Evolutionary conservation across 192 early-diverging fungal species (phyloP).

Genomic region (Umbelopsis isabellina): DNA sequence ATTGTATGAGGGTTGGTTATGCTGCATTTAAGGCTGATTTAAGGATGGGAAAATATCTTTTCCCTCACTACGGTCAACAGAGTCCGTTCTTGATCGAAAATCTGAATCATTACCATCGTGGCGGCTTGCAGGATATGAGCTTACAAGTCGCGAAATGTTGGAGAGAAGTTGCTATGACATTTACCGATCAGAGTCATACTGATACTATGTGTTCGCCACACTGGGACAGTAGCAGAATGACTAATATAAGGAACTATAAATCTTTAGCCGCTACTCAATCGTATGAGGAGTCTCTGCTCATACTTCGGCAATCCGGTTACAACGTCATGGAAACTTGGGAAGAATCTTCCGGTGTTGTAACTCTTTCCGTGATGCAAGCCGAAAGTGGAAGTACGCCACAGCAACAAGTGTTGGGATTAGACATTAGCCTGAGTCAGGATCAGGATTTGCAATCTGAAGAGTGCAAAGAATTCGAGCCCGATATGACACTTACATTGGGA

Average conservation of each 20-base stretch:
- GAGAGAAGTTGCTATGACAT: neutral
- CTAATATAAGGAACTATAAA: neutral
- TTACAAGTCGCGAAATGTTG: slow-evolving; percentile 62
- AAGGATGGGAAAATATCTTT: slow-evolving; percentile 57
- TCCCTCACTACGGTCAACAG: slow-evolving; percentile 59
- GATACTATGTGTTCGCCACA: neutral
- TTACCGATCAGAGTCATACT: neutral
- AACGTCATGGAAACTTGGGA: too few relatives aligned
- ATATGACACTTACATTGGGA: slow-evolving; percentile 48
- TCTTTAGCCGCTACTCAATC: too few relatives aligned
- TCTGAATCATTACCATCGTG: slow-evolving; percentile 69
- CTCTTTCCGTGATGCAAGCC: too few relatives aligned
- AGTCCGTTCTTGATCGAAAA: slow-evolving; percentile 80
- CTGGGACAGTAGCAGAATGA: neutral
- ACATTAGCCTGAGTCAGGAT: neutral
- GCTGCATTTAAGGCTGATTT: slow-evolving; percentile 60
- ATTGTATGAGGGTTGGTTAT: slow-evolving; percentile 66
- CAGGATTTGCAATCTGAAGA: neutral
- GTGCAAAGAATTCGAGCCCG: neutral
- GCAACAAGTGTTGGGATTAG: neutral
- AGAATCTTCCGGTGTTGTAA: too few relatives aligned
- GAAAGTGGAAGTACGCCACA: neutral
- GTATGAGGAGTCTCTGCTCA: too few relatives aligned
- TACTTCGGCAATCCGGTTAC: too few relatives aligned
- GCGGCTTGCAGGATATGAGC: slow-evolving; percentile 70